These are phyloP conservation scores for Sporothrix protearum DNA, from an alignment of 2,329 filamentous ascomycete species.

Conservation along the genomic window DNA sequence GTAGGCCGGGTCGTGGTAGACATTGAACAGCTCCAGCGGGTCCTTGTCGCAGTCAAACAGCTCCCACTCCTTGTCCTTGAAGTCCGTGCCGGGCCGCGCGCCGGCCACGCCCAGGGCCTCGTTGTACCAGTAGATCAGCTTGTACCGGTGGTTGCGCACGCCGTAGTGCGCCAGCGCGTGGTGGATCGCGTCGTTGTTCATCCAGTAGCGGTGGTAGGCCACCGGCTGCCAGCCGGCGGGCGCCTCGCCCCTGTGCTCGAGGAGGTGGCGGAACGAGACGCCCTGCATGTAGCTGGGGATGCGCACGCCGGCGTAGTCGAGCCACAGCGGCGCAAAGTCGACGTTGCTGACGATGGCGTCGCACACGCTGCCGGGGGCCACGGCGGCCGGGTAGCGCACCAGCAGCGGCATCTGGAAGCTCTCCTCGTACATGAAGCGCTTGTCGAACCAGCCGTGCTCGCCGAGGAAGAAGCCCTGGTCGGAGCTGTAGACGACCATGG, in stretches of 20 bases:
- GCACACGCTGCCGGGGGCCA: constrained; percentile 33
- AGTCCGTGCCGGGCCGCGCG: constrained; percentile 38
- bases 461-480: constrained; percentile 56
- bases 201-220: constrained; percentile 48
- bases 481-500: constrained; percentile 52
- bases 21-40: constrained; percentile 49
- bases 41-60: constrained; percentile 52
- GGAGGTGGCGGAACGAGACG: neutral
- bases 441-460: constrained; percentile 57
- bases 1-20: constrained; percentile 33
- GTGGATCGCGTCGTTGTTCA: constrained; percentile 51
- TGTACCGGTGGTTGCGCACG: constrained; percentile 49
- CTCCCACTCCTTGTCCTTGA: constrained; percentile 50
- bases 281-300: constrained; percentile 37
- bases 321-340: constrained; percentile 51
- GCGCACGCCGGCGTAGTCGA: constrained; percentile 43
- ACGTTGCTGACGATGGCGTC: constrained; percentile 46
- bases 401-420: constrained; percentile 56
- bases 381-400: constrained; percentile 44
- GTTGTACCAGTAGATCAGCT: constrained; percentile 57
- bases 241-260: neutral
- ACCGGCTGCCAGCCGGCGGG: neutral
- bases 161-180: constrained; percentile 52
- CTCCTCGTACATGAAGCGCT: constrained; percentile 57
- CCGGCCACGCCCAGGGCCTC: constrained; percentile 46